A percentile compares a stretch with the other conserved stretches of the same genome.
phyloP scores from a whole-genome alignment of 306 rosid species.

The Cucurbita pepo region DNA sequence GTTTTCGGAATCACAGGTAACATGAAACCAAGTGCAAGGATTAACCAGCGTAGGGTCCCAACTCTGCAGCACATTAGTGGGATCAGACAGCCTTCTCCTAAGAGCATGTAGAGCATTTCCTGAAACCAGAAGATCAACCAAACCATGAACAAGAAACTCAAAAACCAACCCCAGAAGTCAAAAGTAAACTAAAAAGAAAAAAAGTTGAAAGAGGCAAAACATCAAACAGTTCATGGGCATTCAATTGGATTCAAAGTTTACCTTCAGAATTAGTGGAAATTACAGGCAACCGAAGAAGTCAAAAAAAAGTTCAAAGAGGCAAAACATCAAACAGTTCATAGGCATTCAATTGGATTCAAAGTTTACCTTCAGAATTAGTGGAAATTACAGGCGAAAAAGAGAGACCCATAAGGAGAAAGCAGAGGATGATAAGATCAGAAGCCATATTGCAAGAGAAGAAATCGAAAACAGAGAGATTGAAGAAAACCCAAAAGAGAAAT shows the following conservation, averaged over 20 bases:
- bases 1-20: slow-evolving; percentile 57
- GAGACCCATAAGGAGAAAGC: slow-evolving; percentile 15
- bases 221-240: neutral
- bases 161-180: neutral
- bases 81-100: slow-evolving; percentile 56
- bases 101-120: slow-evolving; percentile 79
- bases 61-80: slow-evolving; percentile 72
- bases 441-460: slow-evolving; percentile 15
- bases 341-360: neutral
- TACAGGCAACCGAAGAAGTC: neutral
- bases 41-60: slow-evolving; percentile 99
- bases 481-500: neutral
- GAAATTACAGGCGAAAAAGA: slow-evolving; percentile 21
- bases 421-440: slow-evolving; percentile 2
- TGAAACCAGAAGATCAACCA: slow-evolving; percentile 14
- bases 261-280: slow-evolving; percentile 38
- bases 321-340: neutral
- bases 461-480: neutral
- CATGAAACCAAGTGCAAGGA: slow-evolving; percentile 99
- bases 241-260: neutral
- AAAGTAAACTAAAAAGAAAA: neutral
- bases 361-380: slow-evolving; percentile 34
- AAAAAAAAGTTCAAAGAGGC: no score
- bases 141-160: neutral
- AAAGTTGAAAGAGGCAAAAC: neutral